These are phyloP conservation scores for Chenopodium quinoa DNA, from an alignment of 148 eudicot genomes.

Conservation along the genomic window DNA sequence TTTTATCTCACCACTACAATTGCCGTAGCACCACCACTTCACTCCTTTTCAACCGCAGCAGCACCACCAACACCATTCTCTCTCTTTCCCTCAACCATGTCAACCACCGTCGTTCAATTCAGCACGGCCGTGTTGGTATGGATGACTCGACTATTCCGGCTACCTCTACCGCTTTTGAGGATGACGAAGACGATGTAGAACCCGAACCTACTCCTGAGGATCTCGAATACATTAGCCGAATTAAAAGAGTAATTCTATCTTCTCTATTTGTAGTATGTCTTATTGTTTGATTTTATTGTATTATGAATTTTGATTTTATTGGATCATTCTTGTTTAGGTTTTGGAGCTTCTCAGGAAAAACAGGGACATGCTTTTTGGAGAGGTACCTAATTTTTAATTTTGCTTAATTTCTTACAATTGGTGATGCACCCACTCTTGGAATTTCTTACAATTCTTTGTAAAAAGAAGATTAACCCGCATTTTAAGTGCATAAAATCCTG, in stretches of 20 bases:
- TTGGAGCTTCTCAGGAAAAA: slow-evolving; percentile 87
- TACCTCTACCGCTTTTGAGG: slow-evolving; percentile 19
- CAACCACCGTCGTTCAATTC: slow-evolving; percentile 15
- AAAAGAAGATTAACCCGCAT: too few relatives aligned
- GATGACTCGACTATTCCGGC: not conserved
- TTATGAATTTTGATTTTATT: not conserved
- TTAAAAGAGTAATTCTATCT: slow-evolving; percentile 47
- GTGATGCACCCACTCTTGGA: not conserved
- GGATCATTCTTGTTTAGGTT: slow-evolving; percentile 43
- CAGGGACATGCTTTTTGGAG: slow-evolving; percentile 85
- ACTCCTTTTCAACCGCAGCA: not conserved
- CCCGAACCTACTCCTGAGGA: slow-evolving; percentile 63
- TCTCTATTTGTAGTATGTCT: not conserved
- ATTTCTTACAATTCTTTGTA: not conserved
- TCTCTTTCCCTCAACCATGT: slow-evolving; percentile 6
- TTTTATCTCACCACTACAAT: slow-evolving; percentile 13
- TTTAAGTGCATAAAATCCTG: not conserved
- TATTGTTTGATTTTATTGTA: too few relatives aligned
- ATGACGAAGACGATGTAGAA: slow-evolving; percentile 35
- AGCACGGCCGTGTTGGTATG: not conserved
- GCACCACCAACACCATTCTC: not conserved
- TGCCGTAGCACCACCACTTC: slow-evolving; percentile 6
- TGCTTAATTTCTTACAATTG: not conserved
- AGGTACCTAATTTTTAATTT: slow-evolving; percentile 38
- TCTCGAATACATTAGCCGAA: slow-evolving; percentile 59